Evolutionary conservation across 768 basidiomycete genomes (phyloP).

Genomic region (Boletus coccyginus): DNA sequence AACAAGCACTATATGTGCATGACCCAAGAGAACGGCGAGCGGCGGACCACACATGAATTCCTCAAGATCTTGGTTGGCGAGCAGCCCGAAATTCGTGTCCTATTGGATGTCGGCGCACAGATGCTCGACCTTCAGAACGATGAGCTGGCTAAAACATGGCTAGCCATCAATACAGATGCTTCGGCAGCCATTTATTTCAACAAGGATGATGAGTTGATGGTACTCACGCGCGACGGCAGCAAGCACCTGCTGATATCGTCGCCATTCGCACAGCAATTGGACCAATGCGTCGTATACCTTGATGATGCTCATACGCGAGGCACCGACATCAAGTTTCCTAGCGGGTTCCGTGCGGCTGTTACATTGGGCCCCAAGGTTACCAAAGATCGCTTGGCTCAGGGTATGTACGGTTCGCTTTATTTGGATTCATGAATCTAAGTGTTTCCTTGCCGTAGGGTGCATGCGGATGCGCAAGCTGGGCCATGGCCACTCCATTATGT

Average conservation of each 20-base stretch:
- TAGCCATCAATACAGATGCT: constrained; percentile 19
- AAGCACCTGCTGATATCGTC: constrained; percentile 31
- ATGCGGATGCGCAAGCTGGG: constrained; percentile 55
- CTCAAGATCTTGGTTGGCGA: constrained; percentile 34
- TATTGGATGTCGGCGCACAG: constrained; percentile 57
- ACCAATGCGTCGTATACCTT: constrained; percentile 36
- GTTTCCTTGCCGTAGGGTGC: constrained; percentile 35
- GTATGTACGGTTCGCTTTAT: constrained; percentile 10
- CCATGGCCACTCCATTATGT: constrained; percentile 44
- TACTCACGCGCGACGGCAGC: constrained; percentile 29
- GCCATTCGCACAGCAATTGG: constrained; percentile 33
- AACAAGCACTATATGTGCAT: constrained; percentile 16
- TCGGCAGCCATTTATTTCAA: constrained; percentile 33
- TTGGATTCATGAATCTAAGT: background rate
- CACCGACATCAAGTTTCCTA: constrained; percentile 38
- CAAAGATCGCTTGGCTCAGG: constrained; percentile 37
- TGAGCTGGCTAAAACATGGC: constrained; percentile 41
- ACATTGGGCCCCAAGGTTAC: constrained; percentile 38
- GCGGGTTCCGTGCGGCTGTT: constrained; percentile 34
- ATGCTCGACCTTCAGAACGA: constrained; percentile 49
- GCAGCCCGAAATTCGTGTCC: constrained; percentile 39
- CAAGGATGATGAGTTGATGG: constrained; percentile 32
- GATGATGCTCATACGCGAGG: constrained; percentile 41
- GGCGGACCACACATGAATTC: constrained; percentile 15
- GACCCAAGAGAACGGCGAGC: constrained; percentile 7